phyloP scores from a whole-genome alignment of 2,329 filamentous ascomycete genomes.

The Aspergillus sp. region DNA sequence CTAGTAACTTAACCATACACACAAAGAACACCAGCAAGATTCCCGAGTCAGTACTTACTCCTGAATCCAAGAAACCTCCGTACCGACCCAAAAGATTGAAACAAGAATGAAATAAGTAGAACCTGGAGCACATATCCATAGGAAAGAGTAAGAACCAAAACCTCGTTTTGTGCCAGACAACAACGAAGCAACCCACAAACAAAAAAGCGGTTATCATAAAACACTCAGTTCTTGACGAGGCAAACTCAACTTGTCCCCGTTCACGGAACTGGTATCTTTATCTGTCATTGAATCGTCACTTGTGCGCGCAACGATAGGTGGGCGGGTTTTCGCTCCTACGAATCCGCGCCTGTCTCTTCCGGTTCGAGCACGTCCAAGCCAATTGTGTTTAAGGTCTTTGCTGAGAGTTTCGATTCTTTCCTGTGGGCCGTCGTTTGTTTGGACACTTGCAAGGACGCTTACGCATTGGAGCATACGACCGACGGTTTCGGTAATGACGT shows the following conservation, averaged over 20 bases:
- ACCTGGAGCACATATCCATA: background rate
- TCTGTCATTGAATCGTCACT: constrained; percentile 27
- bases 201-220: constrained; percentile 19
- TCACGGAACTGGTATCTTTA: background rate
- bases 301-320: constrained; percentile 29
- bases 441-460: constrained; percentile 79
- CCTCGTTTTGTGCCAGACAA: constrained; percentile 20
- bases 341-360: constrained; percentile 87
- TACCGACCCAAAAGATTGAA: background rate
- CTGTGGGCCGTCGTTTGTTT: constrained; percentile 70
- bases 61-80: background rate
- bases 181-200: constrained; percentile 7
- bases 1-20: background rate
- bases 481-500: constrained; percentile 89
- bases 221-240: constrained; percentile 33
- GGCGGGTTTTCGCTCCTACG: constrained; percentile 64
- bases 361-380: constrained; percentile 86
- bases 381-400: constrained; percentile 90
- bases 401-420: constrained; percentile 79
- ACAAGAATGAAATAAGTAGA: background rate
- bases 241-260: constrained; percentile 16
- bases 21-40: background rate
- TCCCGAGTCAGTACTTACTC: background rate
- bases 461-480: constrained; percentile 96
- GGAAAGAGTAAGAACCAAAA: background rate